Evolutionary conservation across 2,329 filamentous ascomycete genomes (phyloP).

Genomic region (Alternaria ethzedia): DNA sequence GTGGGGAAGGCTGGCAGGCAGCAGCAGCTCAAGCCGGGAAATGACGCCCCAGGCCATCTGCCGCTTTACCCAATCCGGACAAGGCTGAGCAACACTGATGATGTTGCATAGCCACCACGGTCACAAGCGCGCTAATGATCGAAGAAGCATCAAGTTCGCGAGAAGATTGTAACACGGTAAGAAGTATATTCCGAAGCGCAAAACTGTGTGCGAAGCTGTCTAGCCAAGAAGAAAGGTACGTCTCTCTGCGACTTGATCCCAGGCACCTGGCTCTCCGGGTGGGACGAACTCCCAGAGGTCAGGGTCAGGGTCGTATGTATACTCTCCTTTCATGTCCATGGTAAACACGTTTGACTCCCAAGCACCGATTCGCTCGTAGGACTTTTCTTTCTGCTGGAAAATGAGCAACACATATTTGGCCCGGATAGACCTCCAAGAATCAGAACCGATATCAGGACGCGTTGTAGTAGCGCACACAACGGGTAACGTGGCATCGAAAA

Average conservation of each 20-base stretch:
- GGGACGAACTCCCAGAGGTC: background rate
- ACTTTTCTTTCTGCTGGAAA: background rate
- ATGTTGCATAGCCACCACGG: background rate
- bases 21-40: background rate
- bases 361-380: background rate
- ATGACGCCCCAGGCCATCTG: background rate
- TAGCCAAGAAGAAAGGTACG: background rate
- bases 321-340: background rate
- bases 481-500: background rate
- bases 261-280: background rate
- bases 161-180: background rate
- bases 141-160: background rate
- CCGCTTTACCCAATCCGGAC: background rate
- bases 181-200: background rate
- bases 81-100: background rate
- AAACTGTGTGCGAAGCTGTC: background rate
- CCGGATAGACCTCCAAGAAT: background rate
- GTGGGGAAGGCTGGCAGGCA: background rate
- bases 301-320: accelerated
- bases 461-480: background rate
- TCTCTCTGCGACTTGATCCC: background rate
- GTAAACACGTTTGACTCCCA: accelerated
- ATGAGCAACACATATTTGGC: accelerated
- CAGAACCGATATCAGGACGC: background rate
- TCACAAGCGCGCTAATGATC: background rate